Percentiles rank a stretch among this genome's conserved stretches.
Conservation (phyloP, 495 filamentous ascomycete species). For the Glutinoglossum americanum region DNA sequence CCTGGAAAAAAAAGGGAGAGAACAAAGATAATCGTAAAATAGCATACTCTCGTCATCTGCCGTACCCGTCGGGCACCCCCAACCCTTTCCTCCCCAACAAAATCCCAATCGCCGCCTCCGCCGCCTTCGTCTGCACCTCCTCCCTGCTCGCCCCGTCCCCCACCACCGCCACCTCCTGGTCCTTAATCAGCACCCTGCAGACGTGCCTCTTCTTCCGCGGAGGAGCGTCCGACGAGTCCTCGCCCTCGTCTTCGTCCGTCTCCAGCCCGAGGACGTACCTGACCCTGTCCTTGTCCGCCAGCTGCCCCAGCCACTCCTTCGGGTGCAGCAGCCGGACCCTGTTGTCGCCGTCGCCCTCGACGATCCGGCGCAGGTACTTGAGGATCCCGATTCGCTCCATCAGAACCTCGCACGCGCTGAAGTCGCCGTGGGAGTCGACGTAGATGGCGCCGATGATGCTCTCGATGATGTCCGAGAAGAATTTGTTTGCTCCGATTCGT, state of each 20-base stretch:
- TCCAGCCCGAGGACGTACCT: conserved; percentile 19
- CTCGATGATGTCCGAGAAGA: conserved; percentile 76
- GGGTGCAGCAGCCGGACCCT: conserved; percentile 35
- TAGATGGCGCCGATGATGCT: conserved; percentile 65
- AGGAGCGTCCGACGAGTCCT: background rate
- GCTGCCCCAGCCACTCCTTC: conserved; percentile 40
- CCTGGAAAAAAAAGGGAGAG: too few relatives aligned
- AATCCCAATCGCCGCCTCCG: conserved; percentile 24
- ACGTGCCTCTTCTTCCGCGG: conserved; percentile 14
- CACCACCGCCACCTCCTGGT: conserved; percentile 22
- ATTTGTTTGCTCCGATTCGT: conserved; percentile 47
- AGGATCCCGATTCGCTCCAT: conserved; percentile 43
- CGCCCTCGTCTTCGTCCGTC: conserved; percentile 6
- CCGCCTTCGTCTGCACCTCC: conserved; percentile 36
- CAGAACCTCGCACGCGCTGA: conserved; percentile 33
- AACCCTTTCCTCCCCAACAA: background rate
- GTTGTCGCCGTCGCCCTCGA: conserved; percentile 32
- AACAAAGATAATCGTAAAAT: too few relatives aligned
- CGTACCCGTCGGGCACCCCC: too few relatives aligned
- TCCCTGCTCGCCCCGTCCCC: conserved; percentile 25
- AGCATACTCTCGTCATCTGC: too few relatives aligned
- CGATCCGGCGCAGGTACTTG: conserved; percentile 34
- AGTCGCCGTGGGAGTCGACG: conserved; percentile 45
- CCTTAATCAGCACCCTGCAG: conserved; percentile 31
- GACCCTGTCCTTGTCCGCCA: conserved; percentile 30